Evolutionary conservation across 2,329 filamentous ascomycete species (phyloP), one percentile per base, ranked within the genome.

Genomic region (Alternaria conjuncta): DNA sequence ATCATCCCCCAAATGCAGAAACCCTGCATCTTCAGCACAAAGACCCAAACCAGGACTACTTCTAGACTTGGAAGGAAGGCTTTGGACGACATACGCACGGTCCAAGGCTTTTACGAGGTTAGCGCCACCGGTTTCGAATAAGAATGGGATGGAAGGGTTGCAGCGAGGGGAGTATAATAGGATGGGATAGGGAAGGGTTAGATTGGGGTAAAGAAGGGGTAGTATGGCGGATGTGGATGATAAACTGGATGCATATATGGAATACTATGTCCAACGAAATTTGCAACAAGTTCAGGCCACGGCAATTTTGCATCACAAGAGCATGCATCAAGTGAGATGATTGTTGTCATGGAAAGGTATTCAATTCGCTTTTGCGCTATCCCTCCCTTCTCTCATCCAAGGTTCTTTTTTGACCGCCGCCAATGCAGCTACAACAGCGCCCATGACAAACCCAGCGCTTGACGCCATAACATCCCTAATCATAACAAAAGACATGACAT

Each of bases 401-500:
- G 26, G n/a, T 25, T 53, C 23, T 41, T 55, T 36, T 50, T 47
- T 49, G 32, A 57, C 50, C 47, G 36, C 49, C 49, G 28, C 51
- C 60, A 55, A 51, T 44, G 54, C 41, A 61, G 55, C 43, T 36
- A 61, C 36, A 51, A 18, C 49, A 25, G 49, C 20, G 59, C 41
- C 26, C 47, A 45, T 54, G 32, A 21, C 53, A 55, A 55, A 56
- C 12, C 20, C 11, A 53, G 47, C 54, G 55, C 60, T 62, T 61
- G 61, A 72, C 71, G 71, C 69, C 73, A 41, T 30, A 60, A 63
- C 41, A 64, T 44, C 61, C 64, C 25, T 59, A 63, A 69, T 63
- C 64, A 47, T 67, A 62, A 68, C 57, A 61, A 46, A 63, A 61
- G 59, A 66, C 60, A 74, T 69, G 65, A 64, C 64, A 69, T 21